A percentile compares a stretch with the other conserved stretches of the same genome.
Evolutionary conservation across 768 basidiomycete genomes (phyloP).

Genomic region (Daedaleopsis nitida): DNA sequence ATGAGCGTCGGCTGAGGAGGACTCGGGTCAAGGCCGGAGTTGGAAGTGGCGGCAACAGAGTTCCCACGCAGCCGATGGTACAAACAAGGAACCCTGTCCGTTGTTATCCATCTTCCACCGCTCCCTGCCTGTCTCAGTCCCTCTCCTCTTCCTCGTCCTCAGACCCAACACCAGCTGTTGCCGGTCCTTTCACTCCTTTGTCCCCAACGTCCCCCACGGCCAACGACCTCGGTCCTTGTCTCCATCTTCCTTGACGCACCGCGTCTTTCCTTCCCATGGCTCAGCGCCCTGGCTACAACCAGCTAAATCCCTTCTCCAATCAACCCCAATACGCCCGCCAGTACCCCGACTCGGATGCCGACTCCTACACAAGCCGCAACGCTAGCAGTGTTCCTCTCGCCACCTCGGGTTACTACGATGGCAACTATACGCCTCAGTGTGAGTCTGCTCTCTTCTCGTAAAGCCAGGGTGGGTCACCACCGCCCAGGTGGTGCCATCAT

Average conservation of each 20-base stretch:
- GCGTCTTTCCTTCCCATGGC: constrained; percentile 32
- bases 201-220: constrained; percentile 4
- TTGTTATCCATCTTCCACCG: not conserved
- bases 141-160: constrained; percentile 7
- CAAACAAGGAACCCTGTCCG: constrained; percentile 13
- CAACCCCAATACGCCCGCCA: constrained; percentile 31
- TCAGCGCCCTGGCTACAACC: constrained; percentile 35
- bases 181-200: constrained; percentile 31
- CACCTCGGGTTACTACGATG: constrained; percentile 29
- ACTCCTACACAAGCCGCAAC: constrained; percentile 30
- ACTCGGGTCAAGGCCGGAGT: no score
- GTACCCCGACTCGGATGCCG: constrained; percentile 33
- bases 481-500: constrained; percentile 9
- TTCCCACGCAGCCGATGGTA: constrained; percentile 23
- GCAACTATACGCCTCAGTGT: constrained; percentile 29
- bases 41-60: constrained; percentile 15
- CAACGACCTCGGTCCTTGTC: constrained; percentile 5
- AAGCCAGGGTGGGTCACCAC: not conserved
- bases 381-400: constrained; percentile 33
- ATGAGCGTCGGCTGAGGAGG: no score
- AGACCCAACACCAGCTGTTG: constrained; percentile 35
- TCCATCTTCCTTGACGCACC: constrained; percentile 6
- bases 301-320: constrained; percentile 35
- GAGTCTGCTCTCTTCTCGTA: constrained; percentile 13
- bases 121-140: constrained; percentile 5